A percentile compares a stretch with the other conserved stretches of the same genome.
Evolutionary conservation across 75 land plant genomes (phyloP).

Genomic region (Adiantum capillusveneris): DNA sequence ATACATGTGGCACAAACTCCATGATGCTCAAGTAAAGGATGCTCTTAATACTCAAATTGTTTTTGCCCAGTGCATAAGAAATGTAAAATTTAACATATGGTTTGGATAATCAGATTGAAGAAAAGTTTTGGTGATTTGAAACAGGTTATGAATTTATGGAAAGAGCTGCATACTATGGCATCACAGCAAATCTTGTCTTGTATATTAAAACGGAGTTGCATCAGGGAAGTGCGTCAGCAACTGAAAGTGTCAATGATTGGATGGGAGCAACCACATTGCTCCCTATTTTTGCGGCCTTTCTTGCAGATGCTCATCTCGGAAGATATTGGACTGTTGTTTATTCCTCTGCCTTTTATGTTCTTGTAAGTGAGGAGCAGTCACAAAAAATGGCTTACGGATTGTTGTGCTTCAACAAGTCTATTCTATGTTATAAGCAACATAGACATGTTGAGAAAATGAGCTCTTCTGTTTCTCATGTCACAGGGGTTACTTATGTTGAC

Average conservation of each 20-base stretch:
- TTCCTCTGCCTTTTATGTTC: conserved; percentile 28
- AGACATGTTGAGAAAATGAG: too few relatives aligned
- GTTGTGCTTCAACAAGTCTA: too few relatives aligned
- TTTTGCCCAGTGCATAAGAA: neutral
- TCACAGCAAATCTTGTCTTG: conserved; percentile 23
- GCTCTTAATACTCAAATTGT: neutral
- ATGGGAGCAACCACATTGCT: conserved; percentile 34
- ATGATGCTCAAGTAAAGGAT: too few relatives aligned
- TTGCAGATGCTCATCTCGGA: conserved; percentile 35
- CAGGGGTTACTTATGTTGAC: conserved; percentile 34
- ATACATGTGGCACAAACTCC: too few relatives aligned
- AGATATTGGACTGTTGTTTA: conserved; percentile 32
- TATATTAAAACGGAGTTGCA: conserved; percentile 22
- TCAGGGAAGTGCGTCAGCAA: conserved; percentile 23
- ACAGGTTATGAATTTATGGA: conserved; percentile 35
- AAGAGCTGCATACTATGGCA: conserved; percentile 39
- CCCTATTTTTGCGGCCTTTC: conserved; percentile 33
- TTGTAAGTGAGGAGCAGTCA: conserved; percentile 16
- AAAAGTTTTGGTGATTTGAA: neutral
- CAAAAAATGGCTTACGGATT: too few relatives aligned
- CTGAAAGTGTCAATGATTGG: conserved; percentile 40
- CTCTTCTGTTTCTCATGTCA: neutral
- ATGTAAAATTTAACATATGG: neutral
- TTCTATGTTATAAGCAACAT: too few relatives aligned
- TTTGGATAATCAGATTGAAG: neutral